Evolutionary conservation across 2,329 filamentous ascomycete species (phyloP).

Genomic region (Ceratocystis cubensis): DNA sequence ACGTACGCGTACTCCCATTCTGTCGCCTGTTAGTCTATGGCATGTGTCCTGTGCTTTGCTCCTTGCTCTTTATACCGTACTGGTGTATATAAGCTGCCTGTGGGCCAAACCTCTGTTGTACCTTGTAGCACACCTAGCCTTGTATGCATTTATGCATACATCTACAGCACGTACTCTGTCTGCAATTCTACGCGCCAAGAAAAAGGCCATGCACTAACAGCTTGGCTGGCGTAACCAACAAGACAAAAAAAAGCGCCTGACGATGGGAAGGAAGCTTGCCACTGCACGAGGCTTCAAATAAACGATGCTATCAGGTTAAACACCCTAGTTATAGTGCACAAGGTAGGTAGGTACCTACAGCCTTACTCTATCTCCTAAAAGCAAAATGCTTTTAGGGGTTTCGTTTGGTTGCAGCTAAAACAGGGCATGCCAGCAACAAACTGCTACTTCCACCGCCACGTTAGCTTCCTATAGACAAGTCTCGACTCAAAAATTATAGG

Average conservation of each 20-base stretch:
- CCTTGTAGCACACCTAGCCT: background rate
- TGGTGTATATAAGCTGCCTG: background rate
- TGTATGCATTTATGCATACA: background rate
- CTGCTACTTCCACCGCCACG: background rate
- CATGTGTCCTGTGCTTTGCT: background rate
- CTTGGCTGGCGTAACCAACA: background rate
- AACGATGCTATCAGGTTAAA: background rate
- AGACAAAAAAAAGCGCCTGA: background rate
- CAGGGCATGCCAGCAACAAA: background rate
- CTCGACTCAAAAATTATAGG: background rate
- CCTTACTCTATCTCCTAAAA: background rate
- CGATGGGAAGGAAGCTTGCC: constrained; percentile 2
- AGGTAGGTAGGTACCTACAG: background rate
- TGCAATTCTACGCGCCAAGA: background rate
- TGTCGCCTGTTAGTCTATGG: background rate
- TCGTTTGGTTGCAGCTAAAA: background rate
- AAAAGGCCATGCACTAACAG: background rate
- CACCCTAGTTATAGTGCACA: background rate
- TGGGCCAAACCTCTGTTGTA: background rate
- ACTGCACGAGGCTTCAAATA: background rate
- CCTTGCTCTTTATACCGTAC: background rate
- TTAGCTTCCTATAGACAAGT: background rate
- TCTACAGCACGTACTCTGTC: background rate
- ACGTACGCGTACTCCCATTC: background rate
- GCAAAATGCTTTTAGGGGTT: background rate